Conservation (phyloP, 2,329 filamentous ascomycete species). For the Lachnellula suecica region DNA sequence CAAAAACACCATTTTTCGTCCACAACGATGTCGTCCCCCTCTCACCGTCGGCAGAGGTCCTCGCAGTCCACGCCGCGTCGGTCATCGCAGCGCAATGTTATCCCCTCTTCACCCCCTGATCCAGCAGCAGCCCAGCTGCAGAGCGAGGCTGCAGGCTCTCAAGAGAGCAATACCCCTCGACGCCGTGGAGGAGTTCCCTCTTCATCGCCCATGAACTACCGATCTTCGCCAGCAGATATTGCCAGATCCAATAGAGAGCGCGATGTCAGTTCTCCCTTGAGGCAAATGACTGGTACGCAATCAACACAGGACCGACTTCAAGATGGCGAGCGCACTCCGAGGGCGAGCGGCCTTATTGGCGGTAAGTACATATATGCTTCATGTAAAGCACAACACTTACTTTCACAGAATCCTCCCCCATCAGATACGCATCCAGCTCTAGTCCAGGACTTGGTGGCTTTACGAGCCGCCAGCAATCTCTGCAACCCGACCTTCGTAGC, state of each 20-base stretch:
- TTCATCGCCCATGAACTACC: conserved; percentile 82
- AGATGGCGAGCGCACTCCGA: conserved; percentile 68
- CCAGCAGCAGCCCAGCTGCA: conserved; percentile 34
- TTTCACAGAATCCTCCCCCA: conserved; percentile 81
- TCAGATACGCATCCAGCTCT: conserved; percentile 87
- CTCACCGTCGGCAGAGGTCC: conserved; percentile 53
- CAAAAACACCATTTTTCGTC: conserved; percentile 3
- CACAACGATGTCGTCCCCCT: conserved; percentile 60
- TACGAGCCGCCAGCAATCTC: conserved; percentile 40
- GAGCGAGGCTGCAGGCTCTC: conserved; percentile 34
- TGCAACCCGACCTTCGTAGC: conserved; percentile 72
- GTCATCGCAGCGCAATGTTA: conserved; percentile 53
- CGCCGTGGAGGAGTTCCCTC: conserved; percentile 56
- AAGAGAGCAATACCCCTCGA: conserved; percentile 44
- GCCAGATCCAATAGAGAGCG: conserved; percentile 37
- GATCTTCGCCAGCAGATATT: conserved; percentile 54
- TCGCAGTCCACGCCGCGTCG: conserved; percentile 57
- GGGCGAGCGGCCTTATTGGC: conserved; percentile 59
- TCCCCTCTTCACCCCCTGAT: conserved; percentile 47
- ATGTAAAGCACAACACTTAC: conserved; percentile 7
- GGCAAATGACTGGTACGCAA: conserved; percentile 59
- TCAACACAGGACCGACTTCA: conserved; percentile 45
- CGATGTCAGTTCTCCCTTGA: conserved; percentile 57
- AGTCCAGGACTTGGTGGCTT: conserved; percentile 69
- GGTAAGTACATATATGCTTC: conserved; percentile 47